Evolutionary conservation across 352 stramenopile species (phyloP).

Genomic region (Phytophthora colocasiae): DNA sequence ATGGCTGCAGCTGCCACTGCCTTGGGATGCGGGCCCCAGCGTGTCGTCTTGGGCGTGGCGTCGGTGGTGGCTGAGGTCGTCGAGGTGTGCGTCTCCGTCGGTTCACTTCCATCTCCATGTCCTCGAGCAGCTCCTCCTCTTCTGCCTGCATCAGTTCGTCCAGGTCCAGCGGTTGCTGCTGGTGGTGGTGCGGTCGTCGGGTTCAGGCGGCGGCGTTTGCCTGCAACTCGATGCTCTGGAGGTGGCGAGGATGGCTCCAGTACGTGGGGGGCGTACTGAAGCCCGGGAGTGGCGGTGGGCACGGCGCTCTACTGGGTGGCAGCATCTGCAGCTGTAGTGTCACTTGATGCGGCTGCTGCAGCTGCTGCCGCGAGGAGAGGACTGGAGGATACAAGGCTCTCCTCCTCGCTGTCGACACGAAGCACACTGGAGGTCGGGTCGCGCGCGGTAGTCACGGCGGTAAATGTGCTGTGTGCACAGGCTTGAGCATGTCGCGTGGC

Average conservation of each 20-base stretch:
- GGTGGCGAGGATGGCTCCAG: too few species aligned
- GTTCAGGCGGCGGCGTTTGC: background rate
- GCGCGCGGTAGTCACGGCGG: background rate
- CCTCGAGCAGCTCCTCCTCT: background rate
- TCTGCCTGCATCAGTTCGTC: background rate
- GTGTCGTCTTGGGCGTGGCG: background rate
- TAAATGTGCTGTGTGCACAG: background rate
- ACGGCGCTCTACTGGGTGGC: background rate
- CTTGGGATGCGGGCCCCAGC: background rate
- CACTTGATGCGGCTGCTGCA: conserved; percentile 4
- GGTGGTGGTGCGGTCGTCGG: background rate
- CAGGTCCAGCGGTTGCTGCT: background rate
- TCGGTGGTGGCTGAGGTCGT: too few species aligned
- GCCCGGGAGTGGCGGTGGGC: background rate
- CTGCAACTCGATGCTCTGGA: too few species aligned
- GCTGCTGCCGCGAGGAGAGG: background rate
- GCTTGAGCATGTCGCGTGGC: background rate
- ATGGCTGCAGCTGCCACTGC: background rate
- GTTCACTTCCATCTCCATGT: background rate
- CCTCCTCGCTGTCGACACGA: background rate
- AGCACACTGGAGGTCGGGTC: background rate
- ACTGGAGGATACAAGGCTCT: too few species aligned
- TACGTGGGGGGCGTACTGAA: background rate
- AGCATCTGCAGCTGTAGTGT: background rate
- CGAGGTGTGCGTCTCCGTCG: background rate